Evolutionary conservation across 371 early-diverging fungal genomes (phyloP), one percentile per base, ranked within the genome.

Genomic region (Mucor lusitanicus): DNA sequence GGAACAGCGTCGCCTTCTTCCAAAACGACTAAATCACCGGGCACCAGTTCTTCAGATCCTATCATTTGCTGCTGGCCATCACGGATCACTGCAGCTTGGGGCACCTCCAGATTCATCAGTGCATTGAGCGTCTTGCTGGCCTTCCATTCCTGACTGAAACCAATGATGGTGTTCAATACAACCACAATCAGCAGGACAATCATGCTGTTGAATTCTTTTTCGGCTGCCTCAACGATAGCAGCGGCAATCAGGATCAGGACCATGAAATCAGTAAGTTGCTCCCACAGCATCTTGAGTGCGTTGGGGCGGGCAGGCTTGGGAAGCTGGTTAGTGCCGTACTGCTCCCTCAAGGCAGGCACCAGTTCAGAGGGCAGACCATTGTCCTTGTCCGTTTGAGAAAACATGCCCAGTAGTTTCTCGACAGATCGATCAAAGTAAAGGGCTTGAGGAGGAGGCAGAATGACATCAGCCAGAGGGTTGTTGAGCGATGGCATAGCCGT

Each of bases 71-170:
- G 85, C 30, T 85, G 83, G 3, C 95, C 94, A 72, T 92, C 92
- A 53, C 97, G 93, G 64, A 97, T 77, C 6, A 95, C 95, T 44
- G 79, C 82, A 17, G 88, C 90, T 85, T 90, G 87, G 25, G 96
- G 96, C 3, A 95, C 94, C 28, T 90, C 83, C 67, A 97, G 81
- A 59, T 92, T 89, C 77, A 92, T 84, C 37, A 97, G 84, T 13
- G 97, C 95, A 68, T 95, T 94, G 79, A 97, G 79, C 3, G 97
- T 95, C 69, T 92, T 89, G 73, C 93, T 93, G 6, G 97, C 95
- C 65, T 92, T 90, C 83, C 88, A 94, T 71, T 97, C 97, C 76
- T 97, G 97, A 61, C 86, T 85, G 67, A 95, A 94, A 0, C 97
- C 97, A 61, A 97, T 93, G 23, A 89, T 78, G 32, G 94, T 89